A percentile compares a stretch with the other conserved stretches of the same genome.
Evolutionary conservation across 2,329 filamentous ascomycete species (phyloP).

Genomic region (Phoma herbarum): DNA sequence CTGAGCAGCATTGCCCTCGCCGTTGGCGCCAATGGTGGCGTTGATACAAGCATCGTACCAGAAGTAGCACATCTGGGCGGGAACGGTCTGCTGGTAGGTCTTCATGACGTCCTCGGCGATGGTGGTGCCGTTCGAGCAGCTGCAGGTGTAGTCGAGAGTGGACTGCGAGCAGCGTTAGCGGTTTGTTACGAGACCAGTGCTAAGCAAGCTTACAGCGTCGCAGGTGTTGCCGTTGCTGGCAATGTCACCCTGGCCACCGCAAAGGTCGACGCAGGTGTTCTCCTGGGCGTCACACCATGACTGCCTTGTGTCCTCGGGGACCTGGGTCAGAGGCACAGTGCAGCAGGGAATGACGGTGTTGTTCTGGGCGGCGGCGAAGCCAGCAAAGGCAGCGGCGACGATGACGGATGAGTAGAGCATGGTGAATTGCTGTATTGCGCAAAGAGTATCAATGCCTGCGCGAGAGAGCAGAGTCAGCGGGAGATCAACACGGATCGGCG

Average conservation of each 20-base stretch:
- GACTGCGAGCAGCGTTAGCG: conserved; percentile 50
- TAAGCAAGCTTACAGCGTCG: conserved; percentile 59
- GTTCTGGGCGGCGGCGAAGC: conserved; percentile 57
- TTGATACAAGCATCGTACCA: conserved; percentile 57
- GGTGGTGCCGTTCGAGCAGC: conserved; percentile 65
- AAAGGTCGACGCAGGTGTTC: conserved; percentile 69
- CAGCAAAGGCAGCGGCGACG: conserved; percentile 58
- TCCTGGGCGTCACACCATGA: conserved; percentile 67
- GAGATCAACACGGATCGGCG: conserved; percentile 26
- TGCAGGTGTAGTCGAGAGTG: conserved; percentile 64
- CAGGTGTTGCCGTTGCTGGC: conserved; percentile 62
- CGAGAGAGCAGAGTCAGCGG: conserved; percentile 35
- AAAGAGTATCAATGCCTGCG: conserved; percentile 51
- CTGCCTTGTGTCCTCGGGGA: conserved; percentile 50
- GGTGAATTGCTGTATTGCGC: conserved; percentile 37
- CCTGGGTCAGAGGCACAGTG: conserved; percentile 54
- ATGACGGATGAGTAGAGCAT: conserved; percentile 61
- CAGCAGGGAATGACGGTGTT: conserved; percentile 49
- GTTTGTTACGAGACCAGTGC: too few species aligned
- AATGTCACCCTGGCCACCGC: conserved; percentile 57
- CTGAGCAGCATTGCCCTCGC: conserved; percentile 47
- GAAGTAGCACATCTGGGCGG: conserved; percentile 66
- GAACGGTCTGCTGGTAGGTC: conserved; percentile 66
- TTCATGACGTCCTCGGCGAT: conserved; percentile 48
- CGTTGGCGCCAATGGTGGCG: conserved; percentile 35